Evolutionary conservation across 179 eudicot genomes (phyloP), one percentile per base, ranked within the genome.

Genomic region (Beta macrorhiza): DNA sequence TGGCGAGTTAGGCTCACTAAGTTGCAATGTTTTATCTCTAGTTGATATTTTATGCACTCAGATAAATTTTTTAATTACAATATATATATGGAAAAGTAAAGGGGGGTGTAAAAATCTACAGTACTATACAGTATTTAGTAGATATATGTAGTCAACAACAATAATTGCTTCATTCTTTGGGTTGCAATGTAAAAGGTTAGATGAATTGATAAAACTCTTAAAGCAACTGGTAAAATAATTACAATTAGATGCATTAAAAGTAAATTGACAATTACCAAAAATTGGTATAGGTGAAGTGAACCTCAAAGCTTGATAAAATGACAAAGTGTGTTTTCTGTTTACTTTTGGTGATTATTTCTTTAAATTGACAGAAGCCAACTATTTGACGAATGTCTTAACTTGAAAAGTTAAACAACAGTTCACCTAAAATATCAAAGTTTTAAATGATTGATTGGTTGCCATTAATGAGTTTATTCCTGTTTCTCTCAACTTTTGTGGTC

Each of bases 271-370:
- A 58, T 45, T 44, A 8, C 63, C 42, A 67, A 17, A 42, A 53
- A 5, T 25, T 57, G 68, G 57, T 58, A 76, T 17, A 71, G 77
- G 77, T 72, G 51, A 79, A 79, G 49, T 72, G 82, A 45, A 79
- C 62, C 68, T 59, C 13, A 64, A 64, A 61, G 14, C n/a, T 64
- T 49, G 9, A 49, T 7, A 64, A 25, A 19, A 0, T 29, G 2
- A 7, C 4, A 57, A 72, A 52, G 8, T 17, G 16, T 17, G n/a
- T 65, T 4, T 1, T 75, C 22, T 29, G 14, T 44, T 9, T 16
- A 37, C 52, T 52, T 53, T 15, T 57, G 45, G 75, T 73, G 16
- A 15, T 37, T 29, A 13, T n/a, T 63, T 11, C 16, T 22, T 3
- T 22, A 64, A 25, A 64, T 64, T 64, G 69, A 15, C 47, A 51